A percentile compares a stretch with the other conserved stretches of the same genome.
These are phyloP conservation scores for Urochloa ruziziensis DNA, from an alignment of 176 grass and related monocot genomes.

Conservation along the genomic window DNA sequence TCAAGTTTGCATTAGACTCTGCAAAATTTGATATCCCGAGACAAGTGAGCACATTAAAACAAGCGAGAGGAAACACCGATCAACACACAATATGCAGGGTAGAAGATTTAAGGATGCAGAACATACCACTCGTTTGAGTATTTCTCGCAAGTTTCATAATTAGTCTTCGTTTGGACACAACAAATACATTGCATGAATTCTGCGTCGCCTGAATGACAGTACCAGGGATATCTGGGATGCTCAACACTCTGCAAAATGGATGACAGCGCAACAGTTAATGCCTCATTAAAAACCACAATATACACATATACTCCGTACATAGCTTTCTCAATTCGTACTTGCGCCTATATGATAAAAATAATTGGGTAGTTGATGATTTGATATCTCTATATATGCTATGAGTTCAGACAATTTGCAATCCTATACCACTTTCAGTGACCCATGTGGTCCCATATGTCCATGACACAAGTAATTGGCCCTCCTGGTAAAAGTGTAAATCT, in stretches of 20 bases:
- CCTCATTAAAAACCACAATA: not conserved
- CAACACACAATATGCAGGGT: not conserved
- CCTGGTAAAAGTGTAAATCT: not conserved
- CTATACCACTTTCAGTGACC: not conserved
- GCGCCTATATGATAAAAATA: not conserved
- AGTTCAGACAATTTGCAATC: not conserved
- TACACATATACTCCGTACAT: not conserved
- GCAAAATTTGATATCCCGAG: slow-evolving; percentile 18
- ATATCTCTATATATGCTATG: not conserved
- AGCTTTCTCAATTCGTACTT: too few species aligned
- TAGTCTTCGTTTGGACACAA: slow-evolving; percentile 63
- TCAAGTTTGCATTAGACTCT: slow-evolving; percentile 30
- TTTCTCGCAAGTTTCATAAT: slow-evolving; percentile 57
- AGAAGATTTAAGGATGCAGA: slow-evolving; percentile 7
- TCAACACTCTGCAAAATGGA: slow-evolving; percentile 51
- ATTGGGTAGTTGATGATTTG: not conserved
- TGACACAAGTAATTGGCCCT: not conserved
- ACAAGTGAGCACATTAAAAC: not conserved
- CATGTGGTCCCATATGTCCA: not conserved
- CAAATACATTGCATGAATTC: slow-evolving; percentile 74
- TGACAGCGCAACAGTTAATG: not conserved
- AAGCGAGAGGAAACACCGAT: not conserved
- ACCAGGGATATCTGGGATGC: slow-evolving; percentile 48
- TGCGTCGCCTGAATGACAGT: slow-evolving; percentile 46
- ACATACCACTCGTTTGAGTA: slow-evolving; percentile 38